A percentile compares a stretch with the other conserved stretches of the same genome.
Conservation (phyloP, 495 filamentous ascomycete species). For the Podospora didyma region DNA sequence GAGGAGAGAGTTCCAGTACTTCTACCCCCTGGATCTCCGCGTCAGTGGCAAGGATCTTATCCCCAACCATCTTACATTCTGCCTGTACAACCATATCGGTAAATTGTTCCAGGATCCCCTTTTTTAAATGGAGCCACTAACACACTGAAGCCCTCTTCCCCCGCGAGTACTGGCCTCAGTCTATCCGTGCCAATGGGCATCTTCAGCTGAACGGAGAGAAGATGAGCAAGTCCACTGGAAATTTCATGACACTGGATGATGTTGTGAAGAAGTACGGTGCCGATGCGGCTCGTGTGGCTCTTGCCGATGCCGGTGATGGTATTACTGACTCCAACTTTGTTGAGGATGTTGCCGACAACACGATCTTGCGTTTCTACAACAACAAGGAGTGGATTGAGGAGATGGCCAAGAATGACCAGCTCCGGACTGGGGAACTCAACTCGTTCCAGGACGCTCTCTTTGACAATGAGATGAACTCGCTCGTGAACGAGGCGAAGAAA, state of each 20-base stretch:
- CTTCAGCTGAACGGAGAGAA: slow-evolving; percentile 92
- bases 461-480: slow-evolving; percentile 86
- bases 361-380: slow-evolving; percentile 78
- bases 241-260: slow-evolving; percentile 89
- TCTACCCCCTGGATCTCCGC: slow-evolving; percentile 81
- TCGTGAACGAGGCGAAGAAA: slow-evolving; percentile 67
- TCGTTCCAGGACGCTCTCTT: slow-evolving; percentile 86
- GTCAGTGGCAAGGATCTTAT: slow-evolving; percentile 80
- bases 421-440: slow-evolving; percentile 70
- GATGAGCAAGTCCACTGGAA: slow-evolving; percentile 93
- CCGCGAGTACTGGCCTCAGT: slow-evolving; percentile 77
- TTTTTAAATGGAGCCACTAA: neutral
- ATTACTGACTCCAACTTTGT: slow-evolving; percentile 98
- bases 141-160: slow-evolving; percentile 61
- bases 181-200: slow-evolving; percentile 85
- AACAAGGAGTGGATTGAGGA: slow-evolving; percentile 93
- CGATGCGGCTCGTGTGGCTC: slow-evolving; percentile 84
- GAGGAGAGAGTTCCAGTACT: slow-evolving; percentile 87
- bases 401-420: slow-evolving; percentile 62
- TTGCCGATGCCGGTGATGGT: slow-evolving; percentile 89
- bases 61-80: slow-evolving; percentile 85
- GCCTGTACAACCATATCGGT: slow-evolving; percentile 78
- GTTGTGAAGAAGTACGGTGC: slow-evolving; percentile 89
- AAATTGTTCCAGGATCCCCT: neutral
- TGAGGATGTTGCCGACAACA: slow-evolving; percentile 87